A percentile compares a stretch with the other conserved stretches of the same genome.
phyloP scores from a whole-genome alignment of 73 alveolate genomes.

The Paramecium tetraurelia region DNA sequence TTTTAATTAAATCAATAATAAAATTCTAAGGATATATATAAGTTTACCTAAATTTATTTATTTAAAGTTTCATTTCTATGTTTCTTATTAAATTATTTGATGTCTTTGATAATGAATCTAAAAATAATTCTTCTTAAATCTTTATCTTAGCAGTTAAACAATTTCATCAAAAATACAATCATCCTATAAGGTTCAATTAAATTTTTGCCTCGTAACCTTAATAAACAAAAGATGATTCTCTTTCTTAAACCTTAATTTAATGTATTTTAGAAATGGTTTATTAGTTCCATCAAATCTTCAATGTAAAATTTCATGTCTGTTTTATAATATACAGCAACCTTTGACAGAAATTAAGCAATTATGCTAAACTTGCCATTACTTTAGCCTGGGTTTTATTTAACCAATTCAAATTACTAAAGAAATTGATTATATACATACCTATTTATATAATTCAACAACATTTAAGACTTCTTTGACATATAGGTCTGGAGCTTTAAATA shows the following conservation, averaged over 20 bases:
- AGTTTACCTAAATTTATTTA: not conserved
- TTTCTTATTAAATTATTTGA: constrained; percentile 48
- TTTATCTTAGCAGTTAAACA: constrained; percentile 54
- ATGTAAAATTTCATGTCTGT: constrained; percentile 32
- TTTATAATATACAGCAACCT: constrained; percentile 50
- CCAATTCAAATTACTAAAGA: constrained; percentile 24
- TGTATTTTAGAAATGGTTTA: not conserved
- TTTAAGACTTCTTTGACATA: constrained; percentile 55
- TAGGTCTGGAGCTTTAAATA: constrained; percentile 46
- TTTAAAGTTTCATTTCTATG: constrained; percentile 10
- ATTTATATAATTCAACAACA: not conserved
- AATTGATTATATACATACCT: not conserved
- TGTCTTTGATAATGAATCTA: constrained; percentile 46
- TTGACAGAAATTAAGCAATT: constrained; percentile 31
- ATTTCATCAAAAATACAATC: constrained; percentile 41
- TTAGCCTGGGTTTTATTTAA: constrained; percentile 37
- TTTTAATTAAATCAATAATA: not conserved
- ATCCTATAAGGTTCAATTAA: constrained; percentile 20
- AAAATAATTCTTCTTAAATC: constrained; percentile 57
- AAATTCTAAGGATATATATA: not conserved
- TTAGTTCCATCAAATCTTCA: constrained; percentile 50
- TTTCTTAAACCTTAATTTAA: not conserved
- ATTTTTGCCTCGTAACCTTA: not conserved
- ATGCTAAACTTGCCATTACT: constrained; percentile 41
- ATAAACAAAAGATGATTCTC: not conserved